Evolutionary conservation across 208 protist genomes (phyloP).

Genomic region (Acanthamoeba healyi): DNA sequence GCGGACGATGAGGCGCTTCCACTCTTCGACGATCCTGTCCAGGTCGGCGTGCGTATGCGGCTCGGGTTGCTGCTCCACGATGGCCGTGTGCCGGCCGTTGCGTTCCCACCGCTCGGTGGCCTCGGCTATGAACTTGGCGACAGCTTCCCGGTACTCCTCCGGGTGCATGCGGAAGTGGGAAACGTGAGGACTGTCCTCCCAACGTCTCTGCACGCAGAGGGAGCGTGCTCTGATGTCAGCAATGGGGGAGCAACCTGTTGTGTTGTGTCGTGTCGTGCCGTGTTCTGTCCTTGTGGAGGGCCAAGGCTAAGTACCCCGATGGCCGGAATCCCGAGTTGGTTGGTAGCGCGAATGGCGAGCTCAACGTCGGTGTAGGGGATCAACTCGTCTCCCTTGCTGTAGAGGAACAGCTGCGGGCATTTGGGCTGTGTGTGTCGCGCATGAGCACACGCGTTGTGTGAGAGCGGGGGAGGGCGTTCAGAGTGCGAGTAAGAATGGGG

Average conservation of each 20-base stretch:
- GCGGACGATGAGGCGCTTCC: slow-evolving; percentile 1
- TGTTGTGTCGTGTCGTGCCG: not conserved
- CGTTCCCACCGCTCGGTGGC: not conserved
- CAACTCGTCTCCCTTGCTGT: slow-evolving; percentile 39
- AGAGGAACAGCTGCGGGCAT: slow-evolving; percentile 41
- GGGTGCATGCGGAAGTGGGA: slow-evolving; percentile 19
- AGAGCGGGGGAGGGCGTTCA: not conserved
- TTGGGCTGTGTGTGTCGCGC: not conserved
- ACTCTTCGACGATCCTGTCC: not conserved
- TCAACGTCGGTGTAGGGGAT: slow-evolving; percentile 53
- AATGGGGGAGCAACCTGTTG: not conserved
- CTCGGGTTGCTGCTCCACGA: slow-evolving; percentile 7
- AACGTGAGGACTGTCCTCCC: slow-evolving; percentile 53
- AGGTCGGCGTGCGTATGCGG: not conserved
- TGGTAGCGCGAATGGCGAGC: not conserved
- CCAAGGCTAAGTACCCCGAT: not conserved
- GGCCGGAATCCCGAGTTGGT: not conserved
- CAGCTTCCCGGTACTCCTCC: not conserved
- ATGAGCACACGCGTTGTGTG: not conserved
- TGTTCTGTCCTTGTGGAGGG: not conserved
- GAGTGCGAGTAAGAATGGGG: too few relatives aligned
- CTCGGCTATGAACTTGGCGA: not conserved
- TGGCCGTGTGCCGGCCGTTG: not conserved
- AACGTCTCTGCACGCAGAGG: not conserved
- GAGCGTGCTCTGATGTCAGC: not conserved